Percentiles rank a stretch among this genome's conserved stretches.
Conservation (phyloP, 768 basidiomycete species). For the Leccinum pellstonianum region DNA sequence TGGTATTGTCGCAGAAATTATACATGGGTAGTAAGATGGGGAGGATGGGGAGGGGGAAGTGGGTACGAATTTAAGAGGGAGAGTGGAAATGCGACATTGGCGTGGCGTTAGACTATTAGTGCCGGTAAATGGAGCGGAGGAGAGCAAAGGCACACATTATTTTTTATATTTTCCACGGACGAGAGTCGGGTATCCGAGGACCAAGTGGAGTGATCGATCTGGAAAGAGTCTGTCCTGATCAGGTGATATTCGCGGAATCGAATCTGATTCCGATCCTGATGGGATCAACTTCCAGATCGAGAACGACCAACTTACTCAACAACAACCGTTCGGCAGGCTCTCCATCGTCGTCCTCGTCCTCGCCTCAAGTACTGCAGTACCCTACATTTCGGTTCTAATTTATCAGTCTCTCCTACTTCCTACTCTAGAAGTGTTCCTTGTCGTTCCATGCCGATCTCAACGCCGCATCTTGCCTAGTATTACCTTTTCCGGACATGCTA, state of each 20-base stretch:
- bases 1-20: background rate
- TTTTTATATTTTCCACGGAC: slow-evolving; percentile 3
- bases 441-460: slow-evolving; percentile 20
- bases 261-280: slow-evolving; percentile 23
- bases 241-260: slow-evolving; percentile 23
- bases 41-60: background rate
- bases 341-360: background rate
- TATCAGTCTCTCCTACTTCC: background rate
- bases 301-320: background rate
- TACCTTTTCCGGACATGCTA: slow-evolving; percentile 16
- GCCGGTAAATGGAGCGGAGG: background rate
- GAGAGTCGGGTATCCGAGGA: slow-evolving; percentile 26
- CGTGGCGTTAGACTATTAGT: slow-evolving; percentile 1
- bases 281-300: slow-evolving; percentile 25
- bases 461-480: background rate
- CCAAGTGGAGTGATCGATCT: background rate
- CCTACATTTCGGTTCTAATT: background rate
- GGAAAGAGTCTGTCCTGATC: slow-evolving; percentile 1
- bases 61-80: slow-evolving; percentile 7
- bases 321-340: background rate
- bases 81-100: background rate
- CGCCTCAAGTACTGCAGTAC: background rate
- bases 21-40: slow-evolving; percentile 13
- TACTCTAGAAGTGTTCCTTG: slow-evolving; percentile 5
- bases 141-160: background rate